Conservation (phyloP, 2,329 filamentous ascomycete genomes). For the Thielaviopsis punctulata region DNA sequence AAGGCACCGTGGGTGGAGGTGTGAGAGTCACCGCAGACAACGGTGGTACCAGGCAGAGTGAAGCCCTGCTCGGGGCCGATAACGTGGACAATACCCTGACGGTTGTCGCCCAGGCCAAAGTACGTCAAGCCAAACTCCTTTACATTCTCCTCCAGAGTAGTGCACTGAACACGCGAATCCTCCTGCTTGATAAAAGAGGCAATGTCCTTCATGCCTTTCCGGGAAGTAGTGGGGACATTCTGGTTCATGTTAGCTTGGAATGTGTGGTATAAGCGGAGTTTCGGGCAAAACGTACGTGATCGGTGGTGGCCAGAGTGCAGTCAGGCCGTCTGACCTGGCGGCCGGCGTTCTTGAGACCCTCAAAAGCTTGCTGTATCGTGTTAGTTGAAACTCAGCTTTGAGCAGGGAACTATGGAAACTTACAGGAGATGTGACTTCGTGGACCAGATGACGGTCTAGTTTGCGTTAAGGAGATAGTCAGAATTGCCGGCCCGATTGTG, state of each 20-base stretch:
- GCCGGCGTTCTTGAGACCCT: slow-evolving; percentile 78
- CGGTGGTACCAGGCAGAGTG: slow-evolving; percentile 88
- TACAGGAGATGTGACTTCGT: slow-evolving; percentile 95
- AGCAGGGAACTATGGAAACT: slow-evolving; percentile 19
- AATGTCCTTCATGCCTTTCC: slow-evolving; percentile 88
- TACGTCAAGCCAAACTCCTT: slow-evolving; percentile 93
- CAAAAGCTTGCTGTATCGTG: slow-evolving; percentile 68
- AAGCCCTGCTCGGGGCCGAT: slow-evolving; percentile 98
- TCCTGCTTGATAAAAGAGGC: slow-evolving; percentile 87
- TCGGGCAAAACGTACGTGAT: slow-evolving; percentile 53
- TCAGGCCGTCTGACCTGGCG: slow-evolving; percentile 83
- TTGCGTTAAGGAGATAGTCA: neutral
- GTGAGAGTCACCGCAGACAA: slow-evolving; percentile 95
- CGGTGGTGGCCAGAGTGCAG: slow-evolving; percentile 89
- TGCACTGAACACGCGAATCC: slow-evolving; percentile 83
- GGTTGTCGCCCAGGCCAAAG: slow-evolving; percentile 89
- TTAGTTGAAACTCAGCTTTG: slow-evolving; percentile 10
- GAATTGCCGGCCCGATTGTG: neutral
- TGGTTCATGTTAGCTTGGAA: slow-evolving; percentile 22
- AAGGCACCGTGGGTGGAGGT: slow-evolving; percentile 97
- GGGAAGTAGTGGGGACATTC: slow-evolving; percentile 85
- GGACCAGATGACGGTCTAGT: slow-evolving; percentile 80
- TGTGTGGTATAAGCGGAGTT: slow-evolving; percentile 7
- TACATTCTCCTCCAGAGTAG: slow-evolving; percentile 93
- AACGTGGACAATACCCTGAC: slow-evolving; percentile 95